A percentile compares a stretch with the other conserved stretches of the same genome.
Conservation (phyloP, 345 rosid species). For the Gossypium ekmanianum region DNA sequence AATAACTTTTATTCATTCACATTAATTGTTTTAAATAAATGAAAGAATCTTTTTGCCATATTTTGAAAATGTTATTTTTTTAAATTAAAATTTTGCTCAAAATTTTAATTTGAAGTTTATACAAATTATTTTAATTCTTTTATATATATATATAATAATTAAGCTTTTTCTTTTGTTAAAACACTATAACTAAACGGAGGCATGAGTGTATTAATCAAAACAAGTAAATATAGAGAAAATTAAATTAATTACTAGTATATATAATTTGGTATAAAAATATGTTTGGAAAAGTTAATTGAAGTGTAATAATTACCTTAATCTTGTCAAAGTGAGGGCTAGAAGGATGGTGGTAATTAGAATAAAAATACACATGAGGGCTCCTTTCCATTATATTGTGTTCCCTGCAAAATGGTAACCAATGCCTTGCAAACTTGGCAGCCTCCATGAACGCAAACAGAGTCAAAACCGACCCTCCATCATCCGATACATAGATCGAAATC, state of each 20-base stretch:
- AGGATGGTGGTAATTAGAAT: conserved; percentile 19
- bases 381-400: conserved; percentile 41
- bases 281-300: neutral
- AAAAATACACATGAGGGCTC: conserved; percentile 56
- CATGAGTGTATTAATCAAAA: too few species aligned
- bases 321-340: conserved; percentile 22
- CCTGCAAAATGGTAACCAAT: conserved; percentile 73
- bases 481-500: conserved; percentile 71
- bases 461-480: conserved; percentile 73
- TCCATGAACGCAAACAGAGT: conserved; percentile 76
- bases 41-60: too few species aligned
- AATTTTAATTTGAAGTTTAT: too few species aligned
- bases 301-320: conserved; percentile 45
- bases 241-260: neutral
- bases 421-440: conserved; percentile 58
- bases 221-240: too few species aligned
- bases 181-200: too few species aligned
- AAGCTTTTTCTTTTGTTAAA: too few species aligned
- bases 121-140: too few species aligned
- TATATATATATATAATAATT: too few species aligned
- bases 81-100: too few species aligned
- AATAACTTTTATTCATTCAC: too few species aligned
- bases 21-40: too few species aligned
- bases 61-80: too few species aligned
- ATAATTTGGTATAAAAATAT: neutral